phyloP scores from a whole-genome alignment of 2,329 filamentous ascomycete genomes.

The Aspergillus intermedius region DNA sequence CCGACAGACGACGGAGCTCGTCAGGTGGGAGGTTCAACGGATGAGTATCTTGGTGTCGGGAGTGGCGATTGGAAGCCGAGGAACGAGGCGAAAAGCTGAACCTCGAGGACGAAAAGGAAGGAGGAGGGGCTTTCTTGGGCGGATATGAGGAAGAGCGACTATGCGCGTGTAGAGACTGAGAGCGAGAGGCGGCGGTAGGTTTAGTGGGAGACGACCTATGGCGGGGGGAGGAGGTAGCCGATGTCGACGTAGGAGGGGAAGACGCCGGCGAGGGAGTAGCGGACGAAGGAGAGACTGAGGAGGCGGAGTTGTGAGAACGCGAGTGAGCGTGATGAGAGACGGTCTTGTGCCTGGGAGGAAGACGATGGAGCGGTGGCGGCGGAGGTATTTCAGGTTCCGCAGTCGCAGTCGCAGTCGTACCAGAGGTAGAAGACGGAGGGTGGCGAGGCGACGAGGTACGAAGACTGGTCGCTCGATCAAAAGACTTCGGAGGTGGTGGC shows the following conservation, averaged over 20 bases:
- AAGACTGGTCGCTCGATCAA: background rate
- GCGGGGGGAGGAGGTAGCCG: background rate
- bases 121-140: constrained; percentile 12
- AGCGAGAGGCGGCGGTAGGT: background rate
- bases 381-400: constrained; percentile 1
- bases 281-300: background rate
- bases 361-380: background rate
- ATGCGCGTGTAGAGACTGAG: background rate
- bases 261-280: background rate
- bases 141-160: constrained; percentile 2
- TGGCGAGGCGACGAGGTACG: constrained; percentile 1
- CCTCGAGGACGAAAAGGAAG: constrained; percentile 20
- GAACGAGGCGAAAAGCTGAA: constrained; percentile 23
- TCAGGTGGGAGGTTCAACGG: constrained; percentile 87
- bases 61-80: constrained; percentile 22
- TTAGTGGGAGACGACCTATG: background rate
- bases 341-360: background rate
- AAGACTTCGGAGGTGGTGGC: constrained; percentile 4
- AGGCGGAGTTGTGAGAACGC: background rate
- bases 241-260: background rate
- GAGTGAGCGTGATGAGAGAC: background rate
- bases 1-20: constrained; percentile 70
- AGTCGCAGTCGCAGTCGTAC: background rate
- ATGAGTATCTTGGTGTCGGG: constrained; percentile 59
- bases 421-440: background rate